A percentile compares a stretch with the other conserved stretches of the same genome.
These are phyloP conservation scores for Chlorella vulgaris DNA, from an alignment of 139 green algal genomes.

Conservation along the genomic window DNA sequence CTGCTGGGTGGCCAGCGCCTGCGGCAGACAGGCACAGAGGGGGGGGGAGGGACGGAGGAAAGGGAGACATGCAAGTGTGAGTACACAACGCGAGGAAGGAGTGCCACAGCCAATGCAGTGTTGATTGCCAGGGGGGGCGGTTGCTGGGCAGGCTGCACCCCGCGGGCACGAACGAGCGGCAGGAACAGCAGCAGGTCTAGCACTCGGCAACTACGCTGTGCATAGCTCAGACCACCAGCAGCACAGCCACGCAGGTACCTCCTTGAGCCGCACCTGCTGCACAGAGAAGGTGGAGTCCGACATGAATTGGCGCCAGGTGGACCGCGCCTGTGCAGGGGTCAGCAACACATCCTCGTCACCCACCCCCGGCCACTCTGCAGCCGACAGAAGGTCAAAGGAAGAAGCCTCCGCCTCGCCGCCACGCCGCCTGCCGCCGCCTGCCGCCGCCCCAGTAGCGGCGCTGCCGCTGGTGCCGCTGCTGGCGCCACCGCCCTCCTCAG, in stretches of 20 bases:
- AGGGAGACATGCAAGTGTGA: not conserved
- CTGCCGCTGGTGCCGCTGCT: not conserved
- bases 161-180: too few species aligned
- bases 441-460: too few species aligned
- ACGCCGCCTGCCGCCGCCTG: not conserved
- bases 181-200: not conserved
- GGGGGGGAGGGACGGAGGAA: not conserved
- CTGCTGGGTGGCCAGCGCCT: conserved; percentile 76
- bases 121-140: too few species aligned
- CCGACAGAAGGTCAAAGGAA: conserved; percentile 56
- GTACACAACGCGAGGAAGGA: not conserved
- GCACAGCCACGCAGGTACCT: not conserved
- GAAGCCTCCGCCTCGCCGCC: not conserved
- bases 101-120: not conserved
- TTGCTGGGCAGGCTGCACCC: too few species aligned
- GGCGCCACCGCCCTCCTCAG: not conserved
- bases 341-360: conserved; percentile 51
- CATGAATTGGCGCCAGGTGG: conserved; percentile 77
- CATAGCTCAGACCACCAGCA: not conserved
- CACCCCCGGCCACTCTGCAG: conserved; percentile 63
- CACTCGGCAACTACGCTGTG: not conserved
- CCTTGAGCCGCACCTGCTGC: conserved; percentile 82
- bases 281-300: conserved; percentile 66
- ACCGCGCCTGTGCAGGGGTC: conserved; percentile 53
- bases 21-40: not conserved